Conservation (phyloP, 805 yeast genomes). For the Wickerhamomyces canadensis region DNA sequence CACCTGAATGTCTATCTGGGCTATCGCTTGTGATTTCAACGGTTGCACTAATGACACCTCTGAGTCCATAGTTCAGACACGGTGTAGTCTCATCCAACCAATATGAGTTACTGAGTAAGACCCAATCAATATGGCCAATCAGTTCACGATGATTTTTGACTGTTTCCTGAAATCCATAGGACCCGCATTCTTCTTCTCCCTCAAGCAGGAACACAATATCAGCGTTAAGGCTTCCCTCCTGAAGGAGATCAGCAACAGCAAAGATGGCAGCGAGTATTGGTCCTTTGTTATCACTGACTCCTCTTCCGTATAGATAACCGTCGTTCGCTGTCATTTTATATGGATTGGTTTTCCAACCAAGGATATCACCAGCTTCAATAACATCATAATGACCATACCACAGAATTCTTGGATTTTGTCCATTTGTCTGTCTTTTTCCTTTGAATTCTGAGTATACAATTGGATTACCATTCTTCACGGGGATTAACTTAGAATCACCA, state of each 20-base stretch:
- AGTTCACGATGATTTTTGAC: conserved; percentile 43
- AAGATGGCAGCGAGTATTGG: conserved; percentile 83
- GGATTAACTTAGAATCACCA: conserved; percentile 61
- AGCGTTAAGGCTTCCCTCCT: conserved; percentile 44
- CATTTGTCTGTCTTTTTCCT: conserved; percentile 29
- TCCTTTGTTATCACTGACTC: conserved; percentile 93
- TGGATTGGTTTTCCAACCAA: conserved; percentile 76
- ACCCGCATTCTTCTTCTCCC: conserved; percentile 95
- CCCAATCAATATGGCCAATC: conserved; percentile 82
- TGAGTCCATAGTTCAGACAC: conserved; percentile 86
- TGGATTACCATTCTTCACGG: conserved; percentile 79
- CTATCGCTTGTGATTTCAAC: conserved; percentile 63
- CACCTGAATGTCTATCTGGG: conserved; percentile 94
- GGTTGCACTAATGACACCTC: conserved; percentile 86
- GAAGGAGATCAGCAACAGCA: conserved; percentile 71
- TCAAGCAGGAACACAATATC: conserved; percentile 84
- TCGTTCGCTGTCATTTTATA: conserved; percentile 68
- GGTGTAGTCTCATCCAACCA: conserved; percentile 91
- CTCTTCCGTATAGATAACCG: conserved; percentile 87
- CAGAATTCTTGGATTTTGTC: conserved; percentile 42
- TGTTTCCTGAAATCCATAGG: conserved; percentile 73
- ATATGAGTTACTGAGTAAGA: conserved; percentile 81
- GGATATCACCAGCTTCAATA: conserved; percentile 62
- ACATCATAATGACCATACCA: conserved; percentile 98
- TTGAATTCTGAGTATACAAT: conserved; percentile 72